These are phyloP conservation scores for Annona squamosa DNA, from an alignment of 164 flowering plant genomes.

Conservation along the genomic window DNA sequence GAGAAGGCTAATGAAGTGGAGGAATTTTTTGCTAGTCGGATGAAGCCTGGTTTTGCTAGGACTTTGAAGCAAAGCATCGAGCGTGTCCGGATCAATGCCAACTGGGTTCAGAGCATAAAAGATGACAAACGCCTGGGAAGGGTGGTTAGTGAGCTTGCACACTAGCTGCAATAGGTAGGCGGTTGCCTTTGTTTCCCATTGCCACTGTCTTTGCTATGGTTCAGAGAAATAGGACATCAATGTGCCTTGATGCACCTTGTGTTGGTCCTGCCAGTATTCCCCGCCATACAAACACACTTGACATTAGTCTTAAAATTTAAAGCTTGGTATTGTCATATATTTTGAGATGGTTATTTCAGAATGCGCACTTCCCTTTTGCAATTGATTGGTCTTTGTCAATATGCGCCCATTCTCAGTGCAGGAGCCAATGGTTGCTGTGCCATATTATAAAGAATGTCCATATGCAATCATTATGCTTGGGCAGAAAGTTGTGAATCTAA, in stretches of 20 bases:
- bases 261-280: not conserved
- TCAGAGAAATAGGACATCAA: not conserved
- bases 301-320: too few relatives aligned
- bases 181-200: not conserved
- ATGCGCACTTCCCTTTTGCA: too few relatives aligned
- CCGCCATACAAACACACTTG: not conserved
- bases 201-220: not conserved
- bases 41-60: conserved; percentile 55
- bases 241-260: not conserved
- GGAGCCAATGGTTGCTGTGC: too few relatives aligned
- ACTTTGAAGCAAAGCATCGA: conserved; percentile 93
- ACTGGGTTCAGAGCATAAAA: conserved; percentile 63
- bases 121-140: conserved; percentile 50
- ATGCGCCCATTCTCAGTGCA: too few relatives aligned
- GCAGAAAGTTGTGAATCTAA: too few relatives aligned
- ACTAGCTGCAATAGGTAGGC: conserved; percentile 28
- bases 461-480: too few relatives aligned
- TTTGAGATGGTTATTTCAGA: too few relatives aligned
- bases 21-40: conserved; percentile 60
- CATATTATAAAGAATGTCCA: too few relatives aligned
- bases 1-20: conserved; percentile 74
- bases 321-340: not conserved
- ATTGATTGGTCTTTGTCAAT: too few relatives aligned
- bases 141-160: conserved; percentile 47
- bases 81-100: conserved; percentile 63